Percentiles rank a stretch among this genome's conserved stretches.
phyloP scores from a whole-genome alignment of 1,284 basidiomycete species.

The Rhizoctonia solani region DNA sequence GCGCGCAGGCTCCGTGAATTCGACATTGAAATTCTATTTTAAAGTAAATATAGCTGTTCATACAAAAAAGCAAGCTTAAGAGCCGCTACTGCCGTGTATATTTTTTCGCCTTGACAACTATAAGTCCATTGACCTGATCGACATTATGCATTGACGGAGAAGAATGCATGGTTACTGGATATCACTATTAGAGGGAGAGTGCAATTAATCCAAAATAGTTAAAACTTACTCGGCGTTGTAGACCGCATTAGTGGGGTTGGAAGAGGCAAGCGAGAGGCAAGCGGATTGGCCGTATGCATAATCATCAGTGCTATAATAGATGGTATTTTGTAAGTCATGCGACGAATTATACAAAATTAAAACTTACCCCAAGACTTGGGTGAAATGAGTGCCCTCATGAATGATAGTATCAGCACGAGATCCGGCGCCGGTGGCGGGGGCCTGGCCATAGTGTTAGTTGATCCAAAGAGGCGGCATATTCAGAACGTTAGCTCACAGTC shows the following conservation, averaged over 20 bases:
- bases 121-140: too few species aligned
- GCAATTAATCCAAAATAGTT: neutral
- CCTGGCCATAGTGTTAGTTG: neutral
- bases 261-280: constrained; percentile 29
- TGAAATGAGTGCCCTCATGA: constrained; percentile 36
- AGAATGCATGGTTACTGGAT: constrained; percentile 31
- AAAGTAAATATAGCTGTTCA: too few species aligned
- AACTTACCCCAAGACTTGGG: constrained; percentile 26
- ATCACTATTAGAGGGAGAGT: too few species aligned
- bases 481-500: constrained; percentile 1
- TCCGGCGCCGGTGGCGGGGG: constrained; percentile 32
- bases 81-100: too few species aligned
- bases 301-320: constrained; percentile 32
- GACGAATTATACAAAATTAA: too few species aligned
- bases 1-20: too few species aligned
- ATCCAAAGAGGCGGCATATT: neutral
- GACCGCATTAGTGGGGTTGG: constrained; percentile 31
- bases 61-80: too few species aligned
- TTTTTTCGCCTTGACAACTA: too few species aligned
- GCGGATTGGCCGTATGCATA: constrained; percentile 31
- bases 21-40: too few species aligned
- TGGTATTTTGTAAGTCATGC: too few species aligned
- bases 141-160: constrained; percentile 29
- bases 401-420: constrained; percentile 35
- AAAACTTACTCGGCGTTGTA: constrained; percentile 35